Conservation (phyloP, 1,139 yeast species). For the Nakaseomyces glabratus region DNA sequence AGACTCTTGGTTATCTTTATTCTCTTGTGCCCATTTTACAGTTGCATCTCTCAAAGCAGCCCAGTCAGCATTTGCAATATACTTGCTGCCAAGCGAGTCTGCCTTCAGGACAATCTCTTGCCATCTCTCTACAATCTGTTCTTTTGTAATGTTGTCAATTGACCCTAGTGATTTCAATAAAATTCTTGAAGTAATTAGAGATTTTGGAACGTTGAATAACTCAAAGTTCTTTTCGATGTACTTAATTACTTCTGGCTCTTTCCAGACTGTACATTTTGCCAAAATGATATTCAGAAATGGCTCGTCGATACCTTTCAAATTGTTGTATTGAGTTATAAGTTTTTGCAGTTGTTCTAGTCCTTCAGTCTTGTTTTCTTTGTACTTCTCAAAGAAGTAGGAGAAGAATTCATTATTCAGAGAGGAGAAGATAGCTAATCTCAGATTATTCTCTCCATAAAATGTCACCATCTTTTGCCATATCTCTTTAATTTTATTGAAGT, state of each 20-base stretch:
- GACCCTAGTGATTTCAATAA: conserved; percentile 65
- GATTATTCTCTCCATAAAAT: conserved; percentile 44
- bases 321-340: conserved; percentile 47
- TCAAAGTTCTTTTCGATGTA: conserved; percentile 54
- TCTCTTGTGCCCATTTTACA: conserved; percentile 32
- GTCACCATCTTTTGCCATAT: conserved; percentile 26
- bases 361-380: conserved; percentile 43
- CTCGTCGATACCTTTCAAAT: conserved; percentile 55
- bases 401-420: conserved; percentile 64
- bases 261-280: conserved; percentile 60
- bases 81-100: conserved; percentile 45
- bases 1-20: conserved; percentile 7
- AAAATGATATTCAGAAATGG: conserved; percentile 71
- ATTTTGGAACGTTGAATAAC: conserved; percentile 47
- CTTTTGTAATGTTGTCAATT: conserved; percentile 41
- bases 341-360: conserved; percentile 36
- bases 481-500: conserved; percentile 42
- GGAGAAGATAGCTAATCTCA: conserved; percentile 54
- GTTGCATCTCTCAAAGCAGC: conserved; percentile 80
- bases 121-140: conserved; percentile 54
- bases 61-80: conserved; percentile 81
- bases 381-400: conserved; percentile 53
- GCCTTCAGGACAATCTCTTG: conserved; percentile 44
- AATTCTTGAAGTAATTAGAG: conserved; percentile 71
- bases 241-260: conserved; percentile 52